A percentile compares a stretch with the other conserved stretches of the same genome.
Conservation (phyloP, 2,329 filamentous ascomycete species). For the Talaromyces piceae region DNA sequence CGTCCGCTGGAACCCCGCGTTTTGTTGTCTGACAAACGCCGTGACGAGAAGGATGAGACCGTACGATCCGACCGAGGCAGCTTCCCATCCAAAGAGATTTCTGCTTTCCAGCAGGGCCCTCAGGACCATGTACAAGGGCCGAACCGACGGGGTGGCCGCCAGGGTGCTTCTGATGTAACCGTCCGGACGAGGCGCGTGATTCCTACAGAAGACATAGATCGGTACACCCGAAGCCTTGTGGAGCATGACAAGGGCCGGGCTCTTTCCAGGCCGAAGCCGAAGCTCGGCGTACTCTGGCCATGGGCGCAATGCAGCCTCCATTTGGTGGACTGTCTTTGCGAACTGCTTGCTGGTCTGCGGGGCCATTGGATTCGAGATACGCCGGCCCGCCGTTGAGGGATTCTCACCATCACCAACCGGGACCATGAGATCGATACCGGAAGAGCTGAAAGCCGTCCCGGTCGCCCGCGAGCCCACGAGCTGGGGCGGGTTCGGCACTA, state of each 20-base stretch:
- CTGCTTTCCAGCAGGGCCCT: conserved; percentile 46
- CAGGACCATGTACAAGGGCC: conserved; percentile 42
- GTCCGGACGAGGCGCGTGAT: conserved; percentile 31
- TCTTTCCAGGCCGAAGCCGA: conserved; percentile 17
- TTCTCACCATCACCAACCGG: conserved; percentile 20
- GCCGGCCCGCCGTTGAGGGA: conserved; percentile 15
- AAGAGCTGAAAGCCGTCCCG: conserved; percentile 45
- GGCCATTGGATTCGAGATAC: conserved; percentile 27
- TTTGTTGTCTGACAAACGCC: conserved; percentile 43
- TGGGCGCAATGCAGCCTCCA: conserved; percentile 17
- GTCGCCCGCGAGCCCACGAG: conserved; percentile 49
- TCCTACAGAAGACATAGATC: conserved; percentile 46
- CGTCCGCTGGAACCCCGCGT: conserved; percentile 13
- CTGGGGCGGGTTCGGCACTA: conserved; percentile 27
- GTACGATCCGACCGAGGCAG: conserved; percentile 48
- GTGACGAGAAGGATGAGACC: conserved; percentile 51
- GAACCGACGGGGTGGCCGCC: conserved; percentile 43
- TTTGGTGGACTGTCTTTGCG: conserved; percentile 18
- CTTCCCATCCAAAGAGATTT: conserved; percentile 40
- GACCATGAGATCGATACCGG: conserved; percentile 48
- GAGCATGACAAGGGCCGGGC: conserved; percentile 26
- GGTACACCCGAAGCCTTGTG: conserved; percentile 44
- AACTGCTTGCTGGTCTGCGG: conserved; percentile 22
- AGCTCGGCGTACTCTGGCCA: conserved; percentile 17
- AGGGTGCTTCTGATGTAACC: conserved; percentile 42